These are phyloP conservation scores for Flueggea neowawraea DNA, from an alignment of 441 rosid species.

Conservation along the genomic window DNA sequence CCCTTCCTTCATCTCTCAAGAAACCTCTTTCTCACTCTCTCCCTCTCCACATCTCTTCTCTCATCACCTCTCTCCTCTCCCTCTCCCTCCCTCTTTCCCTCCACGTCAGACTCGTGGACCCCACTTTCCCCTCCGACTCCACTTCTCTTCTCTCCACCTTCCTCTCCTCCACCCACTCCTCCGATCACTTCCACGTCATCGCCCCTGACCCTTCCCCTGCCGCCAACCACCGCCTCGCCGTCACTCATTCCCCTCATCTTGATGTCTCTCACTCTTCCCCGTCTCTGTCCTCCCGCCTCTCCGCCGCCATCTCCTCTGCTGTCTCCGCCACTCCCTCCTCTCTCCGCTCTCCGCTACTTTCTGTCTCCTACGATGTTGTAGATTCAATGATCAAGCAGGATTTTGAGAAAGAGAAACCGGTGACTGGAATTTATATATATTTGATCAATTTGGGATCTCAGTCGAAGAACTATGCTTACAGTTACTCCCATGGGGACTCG, in stretches of 20 bases:
- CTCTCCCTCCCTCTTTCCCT: slow-evolving; percentile 61
- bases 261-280: slow-evolving; percentile 54
- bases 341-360: slow-evolving; percentile 57
- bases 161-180: slow-evolving; percentile 47
- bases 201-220: slow-evolving; percentile 28
- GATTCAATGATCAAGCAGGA: slow-evolving; percentile 60
- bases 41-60: slow-evolving; percentile 23
- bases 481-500: slow-evolving; percentile 66
- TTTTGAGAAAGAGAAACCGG: slow-evolving; percentile 63
- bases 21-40: slow-evolving; percentile 45
- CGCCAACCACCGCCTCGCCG: slow-evolving; percentile 49
- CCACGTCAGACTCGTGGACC: slow-evolving; percentile 75
- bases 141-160: slow-evolving; percentile 35
- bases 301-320: slow-evolving; percentile 37
- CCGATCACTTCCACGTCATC: slow-evolving; percentile 61
- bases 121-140: slow-evolving; percentile 41
- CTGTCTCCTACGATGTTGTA: slow-evolving; percentile 45
- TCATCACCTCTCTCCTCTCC: slow-evolving; percentile 52
- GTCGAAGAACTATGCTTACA: slow-evolving; percentile 63
- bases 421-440: slow-evolving; percentile 67
- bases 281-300: slow-evolving; percentile 58
- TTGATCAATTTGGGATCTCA: slow-evolving; percentile 58
- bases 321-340: slow-evolving; percentile 44
- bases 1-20: slow-evolving; percentile 62
- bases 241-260: slow-evolving; percentile 65